A percentile compares a stretch with the other conserved stretches of the same genome.
phyloP scores from a whole-genome alignment of 164 flowering plant species.

The Tetracentron sinense region DNA sequence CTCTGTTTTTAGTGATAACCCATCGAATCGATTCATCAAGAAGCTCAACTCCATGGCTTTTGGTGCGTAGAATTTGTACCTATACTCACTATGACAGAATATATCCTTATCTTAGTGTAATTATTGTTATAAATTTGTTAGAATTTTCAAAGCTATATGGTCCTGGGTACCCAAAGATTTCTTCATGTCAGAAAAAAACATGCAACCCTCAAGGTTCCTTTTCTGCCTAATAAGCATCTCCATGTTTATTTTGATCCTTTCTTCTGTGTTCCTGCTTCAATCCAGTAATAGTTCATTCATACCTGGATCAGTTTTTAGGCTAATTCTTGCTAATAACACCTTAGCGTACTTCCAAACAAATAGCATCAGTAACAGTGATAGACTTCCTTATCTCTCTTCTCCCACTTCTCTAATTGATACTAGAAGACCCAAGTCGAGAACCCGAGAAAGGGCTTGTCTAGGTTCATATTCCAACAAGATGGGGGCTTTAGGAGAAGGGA shows the following conservation, averaged over 20 bases:
- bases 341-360: conserved; percentile 21
- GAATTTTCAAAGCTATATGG: not conserved
- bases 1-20: too few species aligned
- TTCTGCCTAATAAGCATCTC: conserved; percentile 34
- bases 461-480: conserved; percentile 3
- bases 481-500: conserved; percentile 8
- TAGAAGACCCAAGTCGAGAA: not conserved
- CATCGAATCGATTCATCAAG: not conserved
- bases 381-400: conserved; percentile 10
- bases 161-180: not conserved
- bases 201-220: conserved; percentile 38
- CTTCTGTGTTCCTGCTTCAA: conserved; percentile 38
- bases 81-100: not conserved
- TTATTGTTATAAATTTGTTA: too few species aligned
- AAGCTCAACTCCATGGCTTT: too few species aligned
- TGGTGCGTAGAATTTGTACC: too few species aligned
- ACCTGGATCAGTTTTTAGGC: conserved; percentile 35
- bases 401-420: not conserved
- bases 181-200: conserved; percentile 37
- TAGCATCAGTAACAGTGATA: not conserved
- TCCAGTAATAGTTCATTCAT: conserved; percentile 24
- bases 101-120: too few species aligned
- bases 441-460: conserved; percentile 3
- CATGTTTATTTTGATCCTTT: conserved; percentile 37
- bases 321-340: conserved; percentile 31